Percentiles rank a stretch among this genome's conserved stretches.
phyloP scores from a whole-genome alignment of 495 filamentous ascomycete genomes.

The Talaromyces stipitatus region DNA sequence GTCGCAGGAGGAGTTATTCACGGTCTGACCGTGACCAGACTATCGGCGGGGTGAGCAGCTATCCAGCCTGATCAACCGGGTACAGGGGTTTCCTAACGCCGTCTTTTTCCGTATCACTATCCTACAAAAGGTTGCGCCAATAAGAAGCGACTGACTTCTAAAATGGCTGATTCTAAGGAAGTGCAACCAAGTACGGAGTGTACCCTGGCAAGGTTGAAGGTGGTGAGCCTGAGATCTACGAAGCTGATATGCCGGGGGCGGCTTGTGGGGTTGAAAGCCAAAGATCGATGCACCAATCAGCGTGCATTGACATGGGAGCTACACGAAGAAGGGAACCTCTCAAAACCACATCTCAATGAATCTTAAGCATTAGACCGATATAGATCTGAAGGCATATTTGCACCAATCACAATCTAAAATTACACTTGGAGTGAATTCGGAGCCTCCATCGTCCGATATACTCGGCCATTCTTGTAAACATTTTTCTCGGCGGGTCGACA shows the following conservation, averaged over 20 bases:
- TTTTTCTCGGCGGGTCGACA: background rate
- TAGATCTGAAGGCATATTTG: too few relatives aligned
- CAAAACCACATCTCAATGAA: too few relatives aligned
- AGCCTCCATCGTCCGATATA: too few relatives aligned
- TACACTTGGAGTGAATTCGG: too few relatives aligned
- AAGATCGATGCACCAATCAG: background rate
- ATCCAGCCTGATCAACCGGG: background rate
- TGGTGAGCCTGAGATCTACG: background rate
- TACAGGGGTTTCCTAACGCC: background rate
- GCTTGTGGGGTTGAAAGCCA: background rate
- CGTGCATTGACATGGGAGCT: slow-evolving; percentile 1
- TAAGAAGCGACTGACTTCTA: background rate
- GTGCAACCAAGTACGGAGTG: background rate
- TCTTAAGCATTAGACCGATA: too few relatives aligned
- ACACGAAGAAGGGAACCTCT: background rate
- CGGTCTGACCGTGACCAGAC: background rate
- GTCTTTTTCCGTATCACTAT: background rate
- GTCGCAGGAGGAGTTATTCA: background rate
- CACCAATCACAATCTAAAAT: too few relatives aligned
- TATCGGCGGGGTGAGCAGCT: background rate
- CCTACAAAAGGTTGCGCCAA: background rate
- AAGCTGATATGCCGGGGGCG: background rate
- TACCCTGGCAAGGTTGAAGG: background rate
- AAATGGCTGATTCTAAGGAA: background rate
- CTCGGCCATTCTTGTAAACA: background rate